Evolutionary conservation across 371 early-diverging fungal species (phyloP).

Genomic region (Dichotomocladium elegans): DNA sequence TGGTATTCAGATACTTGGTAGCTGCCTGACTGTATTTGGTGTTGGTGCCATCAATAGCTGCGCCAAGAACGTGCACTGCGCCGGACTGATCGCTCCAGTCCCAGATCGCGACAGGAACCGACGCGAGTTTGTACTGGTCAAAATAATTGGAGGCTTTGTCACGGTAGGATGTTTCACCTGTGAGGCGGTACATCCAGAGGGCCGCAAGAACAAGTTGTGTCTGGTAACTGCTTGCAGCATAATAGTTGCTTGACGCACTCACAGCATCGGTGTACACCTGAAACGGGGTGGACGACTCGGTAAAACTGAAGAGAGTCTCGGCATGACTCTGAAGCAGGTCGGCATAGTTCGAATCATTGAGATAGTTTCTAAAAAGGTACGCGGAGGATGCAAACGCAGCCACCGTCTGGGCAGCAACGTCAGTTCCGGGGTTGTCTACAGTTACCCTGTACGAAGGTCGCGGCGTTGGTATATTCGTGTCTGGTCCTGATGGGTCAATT

Average conservation of each 20-base stretch:
- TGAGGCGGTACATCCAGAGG: slow-evolving; percentile 61
- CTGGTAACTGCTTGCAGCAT: slow-evolving; percentile 40
- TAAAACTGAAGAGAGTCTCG: slow-evolving; percentile 41
- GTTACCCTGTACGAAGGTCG: slow-evolving; percentile 38
- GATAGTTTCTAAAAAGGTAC: slow-evolving; percentile 37
- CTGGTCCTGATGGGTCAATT: slow-evolving; percentile 8
- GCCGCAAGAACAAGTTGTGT: slow-evolving; percentile 59
- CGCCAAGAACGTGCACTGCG: slow-evolving; percentile 51
- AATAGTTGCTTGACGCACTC: slow-evolving; percentile 37
- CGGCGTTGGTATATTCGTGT: slow-evolving; percentile 35
- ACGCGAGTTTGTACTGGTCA: slow-evolving; percentile 24
- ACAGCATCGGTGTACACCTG: slow-evolving; percentile 51
- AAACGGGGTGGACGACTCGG: slow-evolving; percentile 49
- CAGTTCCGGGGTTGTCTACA: slow-evolving; percentile 40
- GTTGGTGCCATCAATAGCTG: slow-evolving; percentile 33
- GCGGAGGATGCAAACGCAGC: slow-evolving; percentile 53
- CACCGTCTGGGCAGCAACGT: slow-evolving; percentile 41
- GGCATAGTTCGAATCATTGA: slow-evolving; percentile 52
- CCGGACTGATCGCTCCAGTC: slow-evolving; percentile 55
- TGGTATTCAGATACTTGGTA: slow-evolving; percentile 25
- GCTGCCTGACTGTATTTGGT: slow-evolving; percentile 38
- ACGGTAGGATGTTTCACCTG: slow-evolving; percentile 40
- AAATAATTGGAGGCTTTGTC: slow-evolving; percentile 49
- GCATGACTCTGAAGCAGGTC: slow-evolving; percentile 22
- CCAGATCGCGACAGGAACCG: slow-evolving; percentile 14